Base-by-base conservation (phyloP, 2,329 filamentous ascomycete species). In the Hypoxylon sp. region DNA sequence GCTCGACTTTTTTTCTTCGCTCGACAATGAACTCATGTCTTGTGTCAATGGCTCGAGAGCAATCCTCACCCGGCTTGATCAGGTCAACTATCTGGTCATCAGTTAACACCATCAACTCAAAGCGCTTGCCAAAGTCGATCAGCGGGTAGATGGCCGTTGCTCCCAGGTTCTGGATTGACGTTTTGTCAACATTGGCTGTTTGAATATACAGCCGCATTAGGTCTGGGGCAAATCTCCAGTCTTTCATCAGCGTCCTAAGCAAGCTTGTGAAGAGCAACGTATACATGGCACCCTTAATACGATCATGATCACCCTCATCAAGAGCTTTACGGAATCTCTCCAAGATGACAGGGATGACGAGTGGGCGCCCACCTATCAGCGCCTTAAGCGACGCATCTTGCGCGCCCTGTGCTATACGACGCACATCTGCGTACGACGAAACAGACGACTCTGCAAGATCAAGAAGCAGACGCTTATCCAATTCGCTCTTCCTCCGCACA, bases 161-260 rank as follows among this genome's bases (percentile, higher is more conserved):
- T 13, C 94, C 94, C 14, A 99, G 87, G 74, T 92, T 94, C 79
- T 99, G 96, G 44, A 99, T 95, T 0, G 95, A 98, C 3, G 94
- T 90, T 78, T 97, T 97, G 80, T 99, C 96, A 14, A 97, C 94
- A 37, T 91, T 91, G 17, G 92, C 94, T 2, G 96, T 94, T 74
- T 92, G 89, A 71, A 99, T 96, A 81, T 97, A 99, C 8, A 96
- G 85, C 59, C 91, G 90, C 83, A 99, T 93, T 53, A 98, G 84
- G n/a, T 91, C 88, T 0, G 97, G 96, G 0, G 96, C 94, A 79
- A 94, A 98, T 42, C 94, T 91, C 97, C 97, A 99, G 78, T 99
- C 94, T 60, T 92, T 91, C 51, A 94, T 89, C 50, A 97, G 88
- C 0, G 95, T 97, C 81, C 94, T 97, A 5, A 94, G 87, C 37